Percentiles rank a stretch among this genome's conserved stretches.
phyloP scores from a whole-genome alignment of 108 stramenopile genomes.

The Cyclotella kingstonii region DNA sequence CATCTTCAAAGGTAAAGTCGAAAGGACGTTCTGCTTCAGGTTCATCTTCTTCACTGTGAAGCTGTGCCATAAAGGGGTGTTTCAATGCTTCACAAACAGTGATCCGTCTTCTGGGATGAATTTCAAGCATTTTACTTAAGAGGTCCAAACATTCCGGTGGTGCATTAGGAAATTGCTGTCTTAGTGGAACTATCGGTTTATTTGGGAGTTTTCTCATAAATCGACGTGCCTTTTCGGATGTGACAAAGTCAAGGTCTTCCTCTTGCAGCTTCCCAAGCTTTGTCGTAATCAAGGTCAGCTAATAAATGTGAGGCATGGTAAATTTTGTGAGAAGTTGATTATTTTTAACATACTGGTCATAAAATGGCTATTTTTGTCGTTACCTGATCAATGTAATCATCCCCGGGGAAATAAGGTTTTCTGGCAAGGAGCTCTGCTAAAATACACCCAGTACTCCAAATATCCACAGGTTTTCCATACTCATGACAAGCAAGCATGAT shows the following conservation, averaged over 20 bases:
- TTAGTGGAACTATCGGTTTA: constrained; percentile 59
- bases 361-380: no score
- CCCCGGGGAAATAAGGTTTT: constrained; percentile 97
- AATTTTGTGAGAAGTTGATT: constrained; percentile 1
- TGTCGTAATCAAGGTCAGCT: constrained; percentile 81
- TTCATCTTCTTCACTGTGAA: constrained; percentile 87
- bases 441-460: constrained; percentile 98
- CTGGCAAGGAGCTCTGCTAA: constrained; percentile 96
- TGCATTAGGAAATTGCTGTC: constrained; percentile 72
- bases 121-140: constrained; percentile 86
- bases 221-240: constrained; percentile 86
- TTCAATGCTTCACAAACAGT: constrained; percentile 88
- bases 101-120: constrained; percentile 88
- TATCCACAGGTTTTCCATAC: constrained; percentile 96
- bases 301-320: background rate
- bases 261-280: constrained; percentile 93
- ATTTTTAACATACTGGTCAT: no score
- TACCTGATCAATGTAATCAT: constrained; percentile 99
- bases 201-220: constrained; percentile 88
- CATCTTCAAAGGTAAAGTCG: constrained; percentile 87
- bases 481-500: constrained; percentile 99
- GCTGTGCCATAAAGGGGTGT: constrained; percentile 90
- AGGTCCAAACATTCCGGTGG: constrained; percentile 87
- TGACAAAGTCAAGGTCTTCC: constrained; percentile 92
- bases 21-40: constrained; percentile 62